Percentiles rank a stretch among this genome's conserved stretches.
Conservation (phyloP, 129 eudicot species). For the Helianthus annuus region DNA sequence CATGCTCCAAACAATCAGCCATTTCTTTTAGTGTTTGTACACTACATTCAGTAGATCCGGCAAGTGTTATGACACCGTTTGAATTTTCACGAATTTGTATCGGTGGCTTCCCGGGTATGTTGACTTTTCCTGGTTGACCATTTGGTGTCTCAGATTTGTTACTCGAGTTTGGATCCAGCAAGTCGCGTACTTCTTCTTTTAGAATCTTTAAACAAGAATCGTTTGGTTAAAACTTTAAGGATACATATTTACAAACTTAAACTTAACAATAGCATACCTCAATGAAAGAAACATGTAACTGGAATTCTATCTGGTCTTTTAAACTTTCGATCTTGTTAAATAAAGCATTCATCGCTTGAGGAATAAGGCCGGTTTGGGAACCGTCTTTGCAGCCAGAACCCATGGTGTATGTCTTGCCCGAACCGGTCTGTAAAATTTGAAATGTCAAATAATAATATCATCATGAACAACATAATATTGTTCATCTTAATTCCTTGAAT, state of each 20-base stretch:
- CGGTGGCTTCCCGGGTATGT: slow-evolving; percentile 83
- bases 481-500: not conserved
- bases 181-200: slow-evolving; percentile 97
- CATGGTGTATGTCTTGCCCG: slow-evolving; percentile 99
- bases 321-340: slow-evolving; percentile 79
- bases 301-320: slow-evolving; percentile 80
- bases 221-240: slow-evolving; percentile 15
- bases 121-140: slow-evolving; percentile 67
- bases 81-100: slow-evolving; percentile 98
- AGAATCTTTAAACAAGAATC: slow-evolving; percentile 58
- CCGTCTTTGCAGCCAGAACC: slow-evolving; percentile 86
- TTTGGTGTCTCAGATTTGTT: slow-evolving; percentile 70
- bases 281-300: slow-evolving; percentile 87
- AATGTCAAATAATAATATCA: slow-evolving; percentile 15
- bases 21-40: slow-evolving; percentile 90
- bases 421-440: slow-evolving; percentile 75
- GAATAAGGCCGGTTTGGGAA: slow-evolving; percentile 72
- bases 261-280: slow-evolving; percentile 51
- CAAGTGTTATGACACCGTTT: slow-evolving; percentile 93
- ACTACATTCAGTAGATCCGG: slow-evolving; percentile 88
- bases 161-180: slow-evolving; percentile 68
- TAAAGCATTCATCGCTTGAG: slow-evolving; percentile 82
- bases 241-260: not conserved
- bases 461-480: not conserved
- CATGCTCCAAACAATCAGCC: slow-evolving; percentile 93